Evolutionary conservation across 441 rosid species (phyloP).

Genomic region (Populus hybrid): DNA sequence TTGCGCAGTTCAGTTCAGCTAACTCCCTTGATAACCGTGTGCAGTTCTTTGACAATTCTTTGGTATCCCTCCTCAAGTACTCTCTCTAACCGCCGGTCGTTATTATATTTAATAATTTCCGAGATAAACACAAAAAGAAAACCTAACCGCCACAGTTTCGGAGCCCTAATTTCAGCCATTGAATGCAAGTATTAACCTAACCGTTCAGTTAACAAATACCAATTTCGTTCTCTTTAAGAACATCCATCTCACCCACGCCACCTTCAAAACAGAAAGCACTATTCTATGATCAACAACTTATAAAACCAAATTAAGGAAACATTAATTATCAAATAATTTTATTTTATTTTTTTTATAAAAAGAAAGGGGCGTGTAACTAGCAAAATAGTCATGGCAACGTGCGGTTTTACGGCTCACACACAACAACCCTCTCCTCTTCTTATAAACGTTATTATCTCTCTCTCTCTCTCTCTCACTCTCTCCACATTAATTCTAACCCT

Average conservation of each 20-base stretch:
- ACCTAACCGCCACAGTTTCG: no score
- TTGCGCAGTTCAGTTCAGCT: neutral
- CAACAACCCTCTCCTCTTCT: conserved; percentile 23
- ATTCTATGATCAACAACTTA: neutral
- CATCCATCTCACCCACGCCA: conserved; percentile 12
- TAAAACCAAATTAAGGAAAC: no score
- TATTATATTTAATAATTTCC: no score
- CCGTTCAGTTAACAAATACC: neutral
- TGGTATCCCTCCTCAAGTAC: neutral
- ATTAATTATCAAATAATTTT: no score
- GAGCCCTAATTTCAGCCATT: no score
- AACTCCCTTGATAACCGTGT: neutral
- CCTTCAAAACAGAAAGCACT: conserved; percentile 10
- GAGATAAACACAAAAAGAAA: neutral
- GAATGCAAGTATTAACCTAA: neutral
- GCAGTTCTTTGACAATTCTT: neutral
- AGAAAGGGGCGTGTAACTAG: neutral
- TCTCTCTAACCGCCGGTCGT: neutral
- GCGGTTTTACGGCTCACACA: conserved; percentile 56
- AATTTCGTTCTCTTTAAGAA: neutral
- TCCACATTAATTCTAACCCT: neutral
- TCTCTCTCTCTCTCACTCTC: neutral
- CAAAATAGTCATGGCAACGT: conserved; percentile 32
- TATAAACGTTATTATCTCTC: conserved; percentile 15
- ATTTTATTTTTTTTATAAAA: no score